Percentiles rank a stretch among this genome's conserved stretches.
Conservation (phyloP, 495 filamentous ascomycete genomes). For the Saxophila tyrrhenica region DNA sequence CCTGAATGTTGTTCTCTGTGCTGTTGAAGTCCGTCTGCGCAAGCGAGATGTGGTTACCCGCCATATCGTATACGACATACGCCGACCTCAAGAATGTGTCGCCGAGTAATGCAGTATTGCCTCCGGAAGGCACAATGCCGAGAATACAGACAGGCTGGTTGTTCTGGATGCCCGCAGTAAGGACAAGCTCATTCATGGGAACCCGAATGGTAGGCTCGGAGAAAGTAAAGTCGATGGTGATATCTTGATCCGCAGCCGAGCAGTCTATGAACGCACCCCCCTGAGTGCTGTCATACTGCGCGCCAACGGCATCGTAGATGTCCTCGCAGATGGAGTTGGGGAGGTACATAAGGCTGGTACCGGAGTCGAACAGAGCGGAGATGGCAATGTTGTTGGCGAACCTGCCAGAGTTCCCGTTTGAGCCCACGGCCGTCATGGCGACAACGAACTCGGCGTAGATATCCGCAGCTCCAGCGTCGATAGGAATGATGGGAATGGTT, state of each 20-base stretch:
- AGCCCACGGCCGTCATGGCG: conserved; percentile 55
- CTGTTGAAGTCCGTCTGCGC: conserved; percentile 78
- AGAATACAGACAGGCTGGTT: conserved; percentile 46
- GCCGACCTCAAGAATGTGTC: conserved; percentile 89
- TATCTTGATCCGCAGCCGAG: conserved; percentile 44
- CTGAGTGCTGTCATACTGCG: conserved; percentile 46
- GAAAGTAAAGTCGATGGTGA: conserved; percentile 49
- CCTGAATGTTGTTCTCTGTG: conserved; percentile 49
- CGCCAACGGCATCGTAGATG: conserved; percentile 55
- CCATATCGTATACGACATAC: conserved; percentile 85
- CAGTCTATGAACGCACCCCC: conserved; percentile 65
- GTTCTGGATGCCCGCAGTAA: conserved; percentile 42
- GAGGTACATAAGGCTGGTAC: conserved; percentile 79
- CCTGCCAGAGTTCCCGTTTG: conserved; percentile 38
- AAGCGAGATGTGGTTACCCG: conserved; percentile 77
- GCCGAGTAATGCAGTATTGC: conserved; percentile 61
- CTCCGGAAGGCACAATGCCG: conserved; percentile 59
- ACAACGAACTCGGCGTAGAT: conserved; percentile 68
- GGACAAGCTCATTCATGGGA: conserved; percentile 62
- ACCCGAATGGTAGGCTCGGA: conserved; percentile 65
- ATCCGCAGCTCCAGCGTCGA: conserved; percentile 9
- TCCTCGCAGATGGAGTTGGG: conserved; percentile 52
- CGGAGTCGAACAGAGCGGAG: conserved; percentile 80
- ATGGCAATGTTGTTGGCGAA: conserved; percentile 47
- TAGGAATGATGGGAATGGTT: conserved; percentile 56